phyloP scores from a whole-genome alignment of 306 rosid species.

The Prunus persica region Prunus_persica_NCBIv2 NC_034012.1:7634501-7635000 shows the following conservation, averaged over 20 bases:
- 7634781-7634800: background rate
- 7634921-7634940: slow-evolving; percentile 26
- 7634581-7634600: background rate
- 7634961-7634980: slow-evolving; percentile 34
- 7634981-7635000: background rate
- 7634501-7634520: background rate
- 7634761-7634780: background rate
- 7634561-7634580: background rate
- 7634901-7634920: background rate
- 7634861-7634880: background rate
- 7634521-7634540: background rate
- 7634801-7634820: background rate
- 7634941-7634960: slow-evolving; percentile 38
- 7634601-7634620: slow-evolving; percentile 19
- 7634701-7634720: slow-evolving; percentile 24
- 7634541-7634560: background rate
- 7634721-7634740: slow-evolving; percentile 21
- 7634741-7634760: background rate
- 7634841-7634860: background rate
- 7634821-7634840: background rate
- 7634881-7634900: background rate
- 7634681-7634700: slow-evolving; percentile 30
- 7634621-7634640: slow-evolving; percentile 25
- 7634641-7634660: slow-evolving; percentile 21
- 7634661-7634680: slow-evolving; percentile 36